Base-by-base conservation (phyloP, 148 eudicot species). In the Cornus suecica region DNA sequence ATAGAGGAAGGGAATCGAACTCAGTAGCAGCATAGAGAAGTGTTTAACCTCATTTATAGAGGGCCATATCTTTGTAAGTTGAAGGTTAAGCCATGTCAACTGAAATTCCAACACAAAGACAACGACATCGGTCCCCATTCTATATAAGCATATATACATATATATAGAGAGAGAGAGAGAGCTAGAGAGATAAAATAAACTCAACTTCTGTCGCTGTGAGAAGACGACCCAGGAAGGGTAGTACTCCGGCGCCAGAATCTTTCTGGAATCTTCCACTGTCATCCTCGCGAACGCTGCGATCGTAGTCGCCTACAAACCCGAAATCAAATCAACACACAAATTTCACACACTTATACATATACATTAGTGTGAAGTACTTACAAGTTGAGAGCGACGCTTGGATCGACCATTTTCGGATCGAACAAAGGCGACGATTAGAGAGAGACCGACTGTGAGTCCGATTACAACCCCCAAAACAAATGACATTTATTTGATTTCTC, bases 181-280 rank as follows among this genome's bases (percentile, higher is more conserved):
- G 2, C 34, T 69, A 70, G 63, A 60, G 42, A 34, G 51, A 25
- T 26, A 63, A 24, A 41, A 51, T 8, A 15, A 41, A 75, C 64
- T 32, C 37, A 92, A 95, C 94, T 95, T 95, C 83, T 95, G 99
- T 60, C 84, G 84, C 75, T 87, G 89, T 1, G 99, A 88, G 85
- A 95, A 95, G 74, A 92, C 97, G 42, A 95, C 93, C 97, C 99
- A 95, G 3, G 99, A 90, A 28, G 99, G 99, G 62, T 93, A 95
- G 54, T 82, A 86, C 65, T 90, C 97, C 45, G 94, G 91, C 23
- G 93, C 67, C 26, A 95, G 87, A 68, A 95, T 74, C 87, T 92
- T 95, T 83, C 89, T 88, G 60, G 99, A 95, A 87, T 95, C 99
- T 80, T 90, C 94, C 77, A 93, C 92, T 9, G 94, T 91, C 99